Evolutionary conservation across 75 land plant species (phyloP).

Genomic region (Pinus tabuliformis): DNA sequence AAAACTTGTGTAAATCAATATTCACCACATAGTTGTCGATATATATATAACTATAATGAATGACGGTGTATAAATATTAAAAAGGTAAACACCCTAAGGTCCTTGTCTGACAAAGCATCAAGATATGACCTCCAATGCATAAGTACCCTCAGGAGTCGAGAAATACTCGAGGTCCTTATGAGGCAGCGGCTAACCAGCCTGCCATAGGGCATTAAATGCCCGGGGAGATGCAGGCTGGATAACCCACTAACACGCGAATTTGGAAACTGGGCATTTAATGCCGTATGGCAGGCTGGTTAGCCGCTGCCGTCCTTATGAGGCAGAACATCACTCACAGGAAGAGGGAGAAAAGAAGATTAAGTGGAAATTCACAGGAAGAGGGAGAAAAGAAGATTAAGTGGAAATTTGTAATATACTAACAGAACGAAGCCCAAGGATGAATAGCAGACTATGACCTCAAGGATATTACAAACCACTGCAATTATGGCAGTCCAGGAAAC

Average conservation of each 20-base stretch:
- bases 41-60: neutral
- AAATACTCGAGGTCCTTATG: neutral
- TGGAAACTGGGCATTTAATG: too few relatives aligned
- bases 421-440: neutral
- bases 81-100: too few relatives aligned
- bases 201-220: too few relatives aligned
- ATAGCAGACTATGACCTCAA: neutral
- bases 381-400: neutral
- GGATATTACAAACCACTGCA: conserved; percentile 10
- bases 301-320: neutral
- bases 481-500: conserved; percentile 70
- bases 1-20: too few relatives aligned
- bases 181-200: too few relatives aligned
- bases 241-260: too few relatives aligned
- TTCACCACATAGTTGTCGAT: neutral
- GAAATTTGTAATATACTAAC: neutral
- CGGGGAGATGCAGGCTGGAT: too few relatives aligned
- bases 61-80: neutral
- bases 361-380: neutral
- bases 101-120: too few relatives aligned
- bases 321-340: neutral
- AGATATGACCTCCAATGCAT: neutral
- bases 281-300: too few relatives aligned
- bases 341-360: neutral
- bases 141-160: neutral